phyloP scores from a whole-genome alignment of 768 basidiomycete genomes.

The Stropharia rugosoannulata region DNA sequence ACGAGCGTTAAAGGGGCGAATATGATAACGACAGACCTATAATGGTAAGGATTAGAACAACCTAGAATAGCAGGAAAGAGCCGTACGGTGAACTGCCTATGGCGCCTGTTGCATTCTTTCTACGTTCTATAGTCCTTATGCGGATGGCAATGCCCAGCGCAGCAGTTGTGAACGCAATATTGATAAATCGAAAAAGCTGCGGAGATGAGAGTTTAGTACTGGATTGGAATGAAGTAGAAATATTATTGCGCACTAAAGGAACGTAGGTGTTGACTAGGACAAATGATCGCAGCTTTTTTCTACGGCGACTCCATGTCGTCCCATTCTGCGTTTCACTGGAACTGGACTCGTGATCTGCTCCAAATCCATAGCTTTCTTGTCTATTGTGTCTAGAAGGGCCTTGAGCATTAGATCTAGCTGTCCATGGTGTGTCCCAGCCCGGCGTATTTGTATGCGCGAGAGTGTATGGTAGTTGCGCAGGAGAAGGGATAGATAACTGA shows the following conservation, averaged over 20 bases:
- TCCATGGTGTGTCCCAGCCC: slow-evolving; percentile 71
- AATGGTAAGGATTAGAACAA: neutral
- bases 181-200: slow-evolving; percentile 82
- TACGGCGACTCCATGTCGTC: slow-evolving; percentile 31
- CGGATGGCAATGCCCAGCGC: slow-evolving; percentile 79
- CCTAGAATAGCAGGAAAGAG: neutral
- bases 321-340: slow-evolving; percentile 20
- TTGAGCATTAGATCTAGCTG: slow-evolving; percentile 42
- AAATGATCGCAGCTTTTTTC: slow-evolving; percentile 59
- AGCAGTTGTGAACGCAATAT: slow-evolving; percentile 78
- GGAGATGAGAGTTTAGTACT: slow-evolving; percentile 1
- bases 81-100: slow-evolving; percentile 83
- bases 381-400: slow-evolving; percentile 32
- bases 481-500: slow-evolving; percentile 30
- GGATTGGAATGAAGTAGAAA: neutral
- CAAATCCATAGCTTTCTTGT: slow-evolving; percentile 26
- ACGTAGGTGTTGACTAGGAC: slow-evolving; percentile 76
- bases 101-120: slow-evolving; percentile 55
- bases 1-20: slow-evolving; percentile 81
- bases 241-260: slow-evolving; percentile 57
- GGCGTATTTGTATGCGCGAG: slow-evolving; percentile 56
- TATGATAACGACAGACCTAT: slow-evolving; percentile 78
- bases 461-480: slow-evolving; percentile 43
- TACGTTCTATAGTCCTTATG: slow-evolving; percentile 61
- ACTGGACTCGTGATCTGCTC: slow-evolving; percentile 25